Conservation (phyloP, 106 monocot genomes). For the Allium sativum region DNA sequence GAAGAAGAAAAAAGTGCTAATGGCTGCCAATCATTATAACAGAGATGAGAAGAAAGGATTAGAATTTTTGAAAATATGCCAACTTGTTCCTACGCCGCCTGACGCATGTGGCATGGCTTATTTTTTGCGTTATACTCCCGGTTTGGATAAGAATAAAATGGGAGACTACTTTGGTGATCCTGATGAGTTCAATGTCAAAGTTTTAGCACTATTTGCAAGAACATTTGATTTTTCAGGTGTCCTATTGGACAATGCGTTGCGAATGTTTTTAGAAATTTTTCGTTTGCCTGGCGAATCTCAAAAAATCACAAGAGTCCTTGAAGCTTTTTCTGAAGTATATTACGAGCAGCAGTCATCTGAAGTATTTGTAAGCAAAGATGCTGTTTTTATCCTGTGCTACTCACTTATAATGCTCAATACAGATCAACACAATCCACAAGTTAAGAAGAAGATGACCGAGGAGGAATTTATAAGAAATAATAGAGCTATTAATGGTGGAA, state of each 20-base stretch:
- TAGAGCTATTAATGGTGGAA: conserved; percentile 57
- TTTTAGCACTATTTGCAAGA: conserved; percentile 52
- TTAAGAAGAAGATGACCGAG: conserved; percentile 98
- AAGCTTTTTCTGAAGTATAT: conserved; percentile 76
- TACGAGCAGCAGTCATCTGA: conserved; percentile 62
- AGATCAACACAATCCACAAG: conserved; percentile 82
- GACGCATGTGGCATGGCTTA: conserved; percentile 45
- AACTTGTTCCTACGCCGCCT: conserved; percentile 43
- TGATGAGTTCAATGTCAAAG: conserved; percentile 55
- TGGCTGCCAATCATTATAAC: conserved; percentile 82
- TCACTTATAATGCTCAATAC: conserved; percentile 56
- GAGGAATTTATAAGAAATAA: conserved; percentile 98
- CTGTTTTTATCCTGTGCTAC: conserved; percentile 70
- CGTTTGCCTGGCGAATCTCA: conserved; percentile 91
- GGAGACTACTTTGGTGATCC: conserved; percentile 80
- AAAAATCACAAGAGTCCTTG: conserved; percentile 83
- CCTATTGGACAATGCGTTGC: conserved; percentile 58
- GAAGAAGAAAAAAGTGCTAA: conserved; percentile 56
- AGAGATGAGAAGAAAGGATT: conserved; percentile 79
- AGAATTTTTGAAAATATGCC: conserved; percentile 34
- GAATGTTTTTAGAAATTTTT: conserved; percentile 72
- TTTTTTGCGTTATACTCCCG: conserved; percentile 80
- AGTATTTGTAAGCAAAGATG: conserved; percentile 70
- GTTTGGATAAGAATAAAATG: conserved; percentile 76
- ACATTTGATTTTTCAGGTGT: conserved; percentile 72